These are phyloP conservation scores for Diplodia scrobiculata DNA, from an alignment of 2,329 filamentous ascomycete species.

Conservation along the genomic window DNA sequence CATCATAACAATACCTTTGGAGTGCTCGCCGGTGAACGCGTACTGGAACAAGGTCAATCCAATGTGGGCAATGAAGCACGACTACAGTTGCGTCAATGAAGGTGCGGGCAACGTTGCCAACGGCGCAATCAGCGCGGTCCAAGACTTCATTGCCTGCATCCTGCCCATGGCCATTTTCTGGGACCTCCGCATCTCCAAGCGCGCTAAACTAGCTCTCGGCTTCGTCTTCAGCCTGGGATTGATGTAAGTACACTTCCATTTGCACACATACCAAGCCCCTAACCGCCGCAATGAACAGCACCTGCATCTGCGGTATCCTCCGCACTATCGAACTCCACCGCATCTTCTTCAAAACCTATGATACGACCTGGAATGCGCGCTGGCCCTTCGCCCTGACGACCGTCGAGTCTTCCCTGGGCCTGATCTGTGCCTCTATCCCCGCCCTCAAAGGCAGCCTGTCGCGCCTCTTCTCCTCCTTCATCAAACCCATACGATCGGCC, in stretches of 20 bases:
- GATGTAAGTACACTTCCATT: constrained; percentile 39
- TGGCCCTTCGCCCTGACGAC: constrained; percentile 48
- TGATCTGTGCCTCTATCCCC: constrained; percentile 49
- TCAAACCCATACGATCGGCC: neutral
- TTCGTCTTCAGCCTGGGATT: constrained; percentile 51
- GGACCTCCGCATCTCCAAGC: constrained; percentile 48
- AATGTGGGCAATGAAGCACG: constrained; percentile 38
- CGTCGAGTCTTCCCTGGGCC: constrained; percentile 47
- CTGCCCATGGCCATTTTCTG: constrained; percentile 51
- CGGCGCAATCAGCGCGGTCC: constrained; percentile 44
- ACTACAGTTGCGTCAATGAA: constrained; percentile 44
- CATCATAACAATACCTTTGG: constrained; percentile 42
- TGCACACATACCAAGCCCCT: neutral
- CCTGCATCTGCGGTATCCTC: constrained; percentile 42
- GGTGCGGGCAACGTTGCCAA: constrained; percentile 44
- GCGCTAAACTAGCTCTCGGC: constrained; percentile 51
- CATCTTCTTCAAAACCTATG: constrained; percentile 43
- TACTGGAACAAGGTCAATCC: constrained; percentile 47
- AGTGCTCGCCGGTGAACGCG: constrained; percentile 45
- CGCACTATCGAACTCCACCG: constrained; percentile 45
- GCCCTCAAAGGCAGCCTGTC: constrained; percentile 50
- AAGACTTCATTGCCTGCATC: constrained; percentile 47
- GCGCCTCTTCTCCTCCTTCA: neutral
- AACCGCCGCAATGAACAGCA: neutral
- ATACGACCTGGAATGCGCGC: constrained; percentile 47